Percentiles rank a stretch among this genome's conserved stretches.
Conservation (phyloP, 1,284 basidiomycete species). For the Cutaneotrichosporon sp. region DNA sequence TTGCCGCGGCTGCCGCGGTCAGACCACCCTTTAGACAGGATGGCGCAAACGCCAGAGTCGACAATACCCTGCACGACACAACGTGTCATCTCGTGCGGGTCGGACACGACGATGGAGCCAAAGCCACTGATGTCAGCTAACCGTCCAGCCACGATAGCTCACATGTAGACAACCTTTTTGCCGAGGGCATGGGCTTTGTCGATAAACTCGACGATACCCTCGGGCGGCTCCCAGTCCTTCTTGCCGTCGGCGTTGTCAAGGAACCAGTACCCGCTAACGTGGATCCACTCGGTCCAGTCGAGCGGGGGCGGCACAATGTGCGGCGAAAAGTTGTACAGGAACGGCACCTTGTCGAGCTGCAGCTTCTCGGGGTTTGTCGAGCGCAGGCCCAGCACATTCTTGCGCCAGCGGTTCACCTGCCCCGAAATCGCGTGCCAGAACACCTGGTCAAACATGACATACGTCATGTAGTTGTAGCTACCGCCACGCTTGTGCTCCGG, state of each 20-base stretch:
- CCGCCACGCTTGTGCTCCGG: slow-evolving; percentile 51
- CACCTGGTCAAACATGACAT: slow-evolving; percentile 63
- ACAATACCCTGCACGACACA: slow-evolving; percentile 83
- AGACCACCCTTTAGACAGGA: slow-evolving; percentile 96
- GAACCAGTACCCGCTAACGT: slow-evolving; percentile 94
- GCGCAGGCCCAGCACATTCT: slow-evolving; percentile 54
- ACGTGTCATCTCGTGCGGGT: slow-evolving; percentile 84
- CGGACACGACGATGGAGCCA: slow-evolving; percentile 95
- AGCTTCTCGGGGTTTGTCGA: slow-evolving; percentile 64
- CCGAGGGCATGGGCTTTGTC: slow-evolving; percentile 62
- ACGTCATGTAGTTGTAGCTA: slow-evolving; percentile 46
- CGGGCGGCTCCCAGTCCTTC: slow-evolving; percentile 80
- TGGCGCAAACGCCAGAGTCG: slow-evolving; percentile 77
- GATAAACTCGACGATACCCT: slow-evolving; percentile 75
- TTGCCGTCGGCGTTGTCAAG: slow-evolving; percentile 84
- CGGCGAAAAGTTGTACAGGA: slow-evolving; percentile 62
- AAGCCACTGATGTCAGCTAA: slow-evolving; percentile 59
- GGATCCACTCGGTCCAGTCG: slow-evolving; percentile 99
- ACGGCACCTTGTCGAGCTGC: slow-evolving; percentile 50
- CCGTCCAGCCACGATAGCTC: slow-evolving; percentile 4
- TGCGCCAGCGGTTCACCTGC: slow-evolving; percentile 70
- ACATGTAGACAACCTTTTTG: slow-evolving; percentile 92
- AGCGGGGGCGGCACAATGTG: slow-evolving; percentile 80
- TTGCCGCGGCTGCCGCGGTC: slow-evolving; percentile 68
- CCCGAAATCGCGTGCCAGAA: slow-evolving; percentile 67